Percentiles rank a stretch among this genome's conserved stretches.
phyloP scores from a whole-genome alignment of 345 rosid genomes.

The Eucalyptus cloeziana region DNA sequence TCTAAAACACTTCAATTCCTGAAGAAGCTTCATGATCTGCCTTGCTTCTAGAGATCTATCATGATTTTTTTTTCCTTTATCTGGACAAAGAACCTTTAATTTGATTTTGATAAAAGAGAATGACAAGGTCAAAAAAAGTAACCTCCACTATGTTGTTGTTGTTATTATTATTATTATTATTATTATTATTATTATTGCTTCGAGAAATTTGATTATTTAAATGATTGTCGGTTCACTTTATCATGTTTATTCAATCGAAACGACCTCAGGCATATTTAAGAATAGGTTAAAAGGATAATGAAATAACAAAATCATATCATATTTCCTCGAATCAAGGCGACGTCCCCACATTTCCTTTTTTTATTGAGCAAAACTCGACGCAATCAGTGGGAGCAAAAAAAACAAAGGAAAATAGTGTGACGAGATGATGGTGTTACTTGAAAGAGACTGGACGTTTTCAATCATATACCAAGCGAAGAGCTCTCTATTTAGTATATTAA shows the following conservation, averaged over 20 bases:
- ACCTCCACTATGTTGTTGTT: not conserved
- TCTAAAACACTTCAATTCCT: not conserved
- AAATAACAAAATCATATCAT: not conserved
- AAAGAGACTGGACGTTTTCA: not conserved
- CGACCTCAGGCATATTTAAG: not conserved
- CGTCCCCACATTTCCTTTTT: not conserved
- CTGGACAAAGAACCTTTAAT: not conserved
- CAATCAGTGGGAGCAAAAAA: not conserved
- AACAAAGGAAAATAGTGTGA: not conserved
- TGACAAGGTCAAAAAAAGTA: not conserved
- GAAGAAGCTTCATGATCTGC: not conserved
- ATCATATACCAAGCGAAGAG: not conserved
- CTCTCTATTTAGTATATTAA: not conserved
- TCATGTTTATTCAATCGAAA: not conserved
- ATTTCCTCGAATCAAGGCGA: not conserved
- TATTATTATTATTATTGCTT: too few relatives aligned
- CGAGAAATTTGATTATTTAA: not conserved
- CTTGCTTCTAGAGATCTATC: not conserved
- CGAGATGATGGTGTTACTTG: not conserved
- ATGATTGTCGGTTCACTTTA: not conserved
- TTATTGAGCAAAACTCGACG: not conserved
- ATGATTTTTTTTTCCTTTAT: not conserved
- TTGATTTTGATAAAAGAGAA: not conserved
- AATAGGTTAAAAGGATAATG: not conserved
- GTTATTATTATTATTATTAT: too few relatives aligned